Base-by-base conservation (phyloP, 371 early-diverging fungal genomes). In the Mortierella sp. region DNA sequence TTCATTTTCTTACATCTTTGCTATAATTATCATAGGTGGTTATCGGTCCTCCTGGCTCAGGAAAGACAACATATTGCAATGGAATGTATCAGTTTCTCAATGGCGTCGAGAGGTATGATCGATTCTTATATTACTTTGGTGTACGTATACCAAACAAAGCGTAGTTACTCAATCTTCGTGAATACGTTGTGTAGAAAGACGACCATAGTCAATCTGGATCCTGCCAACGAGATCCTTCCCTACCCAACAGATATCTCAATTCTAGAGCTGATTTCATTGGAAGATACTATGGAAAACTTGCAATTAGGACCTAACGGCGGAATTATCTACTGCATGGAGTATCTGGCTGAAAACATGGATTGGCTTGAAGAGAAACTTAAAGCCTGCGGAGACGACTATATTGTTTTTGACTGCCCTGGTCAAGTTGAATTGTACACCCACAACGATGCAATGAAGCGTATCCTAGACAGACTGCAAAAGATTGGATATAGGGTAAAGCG, bases 231-330 rank as follows among this genome's bases (percentile, higher is more conserved):
- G 35, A 72, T 86, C 69, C 86, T 95, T 62, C 94, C 93, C 29
- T 97, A 98, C 83, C 86, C 93, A n/a, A 93, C 96, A 59, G 89
- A 92, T 19, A 89, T 97, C 35, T 92, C 99, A 75, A 93, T 99
- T 31, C 85, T 93, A 37, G 99, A 99, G 56, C 89, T 98, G 42
- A 96, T 99, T 56, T 94, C 96, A 0, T 84, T 99, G 3, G 94
- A 96, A 37, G 99, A 99, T 64, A 97, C 97, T 0, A 97, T 99
- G 96, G 92, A 96, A 23, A 93, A 96, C 55, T 88, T 95, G 23
- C 88, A 92, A n/a, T 91, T 96, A 28, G 99, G 99, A 0, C 99
- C 99, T 4, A 99, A 99, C 84, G 99, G 99, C 23, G 99, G 96
- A 19, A 93, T 99, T 75, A 93, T 99, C 79, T 96, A 96, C 82